Evolutionary conservation across 768 basidiomycete genomes (phyloP).

Genomic region (Pilatotrama ljubarskyi): DNA sequence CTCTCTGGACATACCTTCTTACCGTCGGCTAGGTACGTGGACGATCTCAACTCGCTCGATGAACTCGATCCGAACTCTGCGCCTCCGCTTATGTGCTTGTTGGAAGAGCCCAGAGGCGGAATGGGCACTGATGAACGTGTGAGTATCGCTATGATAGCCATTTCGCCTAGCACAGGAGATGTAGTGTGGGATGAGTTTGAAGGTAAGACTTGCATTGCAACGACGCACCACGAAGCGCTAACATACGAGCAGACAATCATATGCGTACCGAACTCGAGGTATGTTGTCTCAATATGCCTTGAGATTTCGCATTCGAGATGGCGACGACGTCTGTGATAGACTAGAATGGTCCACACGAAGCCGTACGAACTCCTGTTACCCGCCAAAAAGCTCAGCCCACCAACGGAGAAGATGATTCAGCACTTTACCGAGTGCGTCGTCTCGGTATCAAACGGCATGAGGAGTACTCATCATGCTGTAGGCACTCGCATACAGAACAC

Average conservation of each 20-base stretch:
- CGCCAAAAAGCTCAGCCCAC: conserved; percentile 54
- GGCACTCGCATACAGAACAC: conserved; percentile 30
- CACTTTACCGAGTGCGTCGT: conserved; percentile 63
- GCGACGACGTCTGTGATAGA: conserved; percentile 45
- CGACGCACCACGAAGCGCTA: neutral
- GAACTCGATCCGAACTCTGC: conserved; percentile 54
- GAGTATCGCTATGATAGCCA: conserved; percentile 68
- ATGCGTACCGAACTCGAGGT: conserved; percentile 93
- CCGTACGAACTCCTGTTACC: conserved; percentile 83
- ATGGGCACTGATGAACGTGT: conserved; percentile 47
- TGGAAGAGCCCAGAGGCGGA: conserved; percentile 51
- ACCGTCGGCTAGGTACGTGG: conserved; percentile 65
- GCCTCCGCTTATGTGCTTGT: conserved; percentile 76
- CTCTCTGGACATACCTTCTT: neutral
- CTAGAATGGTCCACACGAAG: conserved; percentile 79
- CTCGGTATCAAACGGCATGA: neutral
- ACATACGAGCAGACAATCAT: conserved; percentile 54
- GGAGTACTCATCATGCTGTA: neutral
- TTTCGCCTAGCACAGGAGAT: conserved; percentile 88
- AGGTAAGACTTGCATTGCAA: conserved; percentile 43
- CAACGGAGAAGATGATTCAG: conserved; percentile 73
- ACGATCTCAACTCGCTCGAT: conserved; percentile 70
- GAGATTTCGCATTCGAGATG: too few species aligned
- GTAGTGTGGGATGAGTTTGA: conserved; percentile 92
- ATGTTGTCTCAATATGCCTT: conserved; percentile 10